A percentile compares a stretch with the other conserved stretches of the same genome.
Evolutionary conservation across 2,329 filamentous ascomycete genomes (phyloP).

Genomic region (Colletotrichum higginsianum): DNA sequence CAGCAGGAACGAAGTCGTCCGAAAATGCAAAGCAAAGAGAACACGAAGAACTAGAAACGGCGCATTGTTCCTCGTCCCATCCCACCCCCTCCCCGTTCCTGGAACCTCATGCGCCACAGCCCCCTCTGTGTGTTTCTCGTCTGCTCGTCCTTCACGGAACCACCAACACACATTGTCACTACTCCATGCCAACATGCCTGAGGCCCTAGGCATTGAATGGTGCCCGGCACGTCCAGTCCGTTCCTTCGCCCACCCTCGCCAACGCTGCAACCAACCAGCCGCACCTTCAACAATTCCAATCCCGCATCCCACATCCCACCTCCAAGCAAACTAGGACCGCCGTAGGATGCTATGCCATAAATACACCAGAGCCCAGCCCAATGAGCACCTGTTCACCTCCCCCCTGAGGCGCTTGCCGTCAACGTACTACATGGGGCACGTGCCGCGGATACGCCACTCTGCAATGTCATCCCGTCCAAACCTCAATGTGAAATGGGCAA

Average conservation of each 20-base stretch:
- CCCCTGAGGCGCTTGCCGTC: neutral
- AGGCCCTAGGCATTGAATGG: conserved; percentile 11
- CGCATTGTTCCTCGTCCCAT: conserved; percentile 42
- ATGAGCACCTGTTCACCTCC: neutral
- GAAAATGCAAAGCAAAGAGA: neutral
- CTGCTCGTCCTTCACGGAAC: neutral
- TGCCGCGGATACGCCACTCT: conserved; percentile 24
- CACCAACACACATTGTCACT: neutral
- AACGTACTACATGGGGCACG: conserved; percentile 14
- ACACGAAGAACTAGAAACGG: conserved; percentile 38
- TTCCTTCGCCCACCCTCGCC: conserved; percentile 10
- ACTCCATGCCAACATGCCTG: conserved; percentile 1
- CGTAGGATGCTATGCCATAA: conserved; percentile 13
- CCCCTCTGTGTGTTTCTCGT: neutral
- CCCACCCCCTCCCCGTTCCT: conserved; percentile 1
- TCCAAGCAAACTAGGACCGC: conserved; percentile 8
- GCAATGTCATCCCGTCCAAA: conserved; percentile 7
- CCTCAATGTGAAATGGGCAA: conserved; percentile 6
- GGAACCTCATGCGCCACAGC: conserved; percentile 36
- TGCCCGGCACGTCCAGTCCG: conserved; percentile 37
- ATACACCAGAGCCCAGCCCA: conserved; percentile 10
- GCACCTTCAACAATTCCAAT: conserved; percentile 10
- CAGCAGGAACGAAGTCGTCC: conserved; percentile 17
- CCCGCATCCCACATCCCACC: conserved; percentile 3
- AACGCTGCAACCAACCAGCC: conserved; percentile 10